phyloP scores from a whole-genome alignment of 1,284 basidiomycete genomes.

The Microstroma glucosiphilum region DNA sequence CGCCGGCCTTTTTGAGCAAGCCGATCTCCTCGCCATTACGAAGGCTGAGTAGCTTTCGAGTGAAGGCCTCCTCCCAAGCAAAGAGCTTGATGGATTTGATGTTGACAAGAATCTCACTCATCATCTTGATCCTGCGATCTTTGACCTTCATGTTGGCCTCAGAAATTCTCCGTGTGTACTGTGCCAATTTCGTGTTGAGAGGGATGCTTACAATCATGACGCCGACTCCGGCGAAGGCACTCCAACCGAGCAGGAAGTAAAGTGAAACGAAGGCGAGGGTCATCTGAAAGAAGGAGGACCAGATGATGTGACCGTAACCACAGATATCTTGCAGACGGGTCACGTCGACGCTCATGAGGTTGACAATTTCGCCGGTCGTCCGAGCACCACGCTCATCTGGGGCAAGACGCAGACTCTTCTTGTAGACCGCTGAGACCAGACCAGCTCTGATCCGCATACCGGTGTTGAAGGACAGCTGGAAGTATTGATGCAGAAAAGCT shows the following conservation, averaged over 20 bases:
- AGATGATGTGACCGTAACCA: slow-evolving; percentile 63
- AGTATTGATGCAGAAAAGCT: slow-evolving; percentile 81
- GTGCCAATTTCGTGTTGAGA: slow-evolving; percentile 25
- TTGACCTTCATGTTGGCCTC: slow-evolving; percentile 86
- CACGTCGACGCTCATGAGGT: slow-evolving; percentile 77
- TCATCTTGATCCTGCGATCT: slow-evolving; percentile 56
- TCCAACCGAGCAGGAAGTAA: slow-evolving; percentile 81
- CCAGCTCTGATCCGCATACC: slow-evolving; percentile 89
- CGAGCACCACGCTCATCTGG: slow-evolving; percentile 70
- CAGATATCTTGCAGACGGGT: slow-evolving; percentile 79
- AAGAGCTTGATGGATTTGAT: slow-evolving; percentile 67
- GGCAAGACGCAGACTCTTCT: slow-evolving; percentile 76
- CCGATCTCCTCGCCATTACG: slow-evolving; percentile 78
- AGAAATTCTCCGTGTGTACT: slow-evolving; percentile 69
- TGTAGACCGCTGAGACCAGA: slow-evolving; percentile 75
- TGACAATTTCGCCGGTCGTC: slow-evolving; percentile 87
- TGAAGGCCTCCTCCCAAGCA: slow-evolving; percentile 76
- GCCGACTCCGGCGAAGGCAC: slow-evolving; percentile 81
- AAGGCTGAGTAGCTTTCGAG: slow-evolving; percentile 65
- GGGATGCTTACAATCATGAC: slow-evolving; percentile 61
- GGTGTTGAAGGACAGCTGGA: slow-evolving; percentile 71
- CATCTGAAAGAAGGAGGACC: slow-evolving; percentile 59
- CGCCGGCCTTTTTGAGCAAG: slow-evolving; percentile 56
- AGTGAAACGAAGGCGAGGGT: slow-evolving; percentile 80
- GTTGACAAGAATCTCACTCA: slow-evolving; percentile 59